These are phyloP conservation scores for Albugo laibachii DNA, from an alignment of 352 stramenopile species.

Conservation along the genomic window DNA sequence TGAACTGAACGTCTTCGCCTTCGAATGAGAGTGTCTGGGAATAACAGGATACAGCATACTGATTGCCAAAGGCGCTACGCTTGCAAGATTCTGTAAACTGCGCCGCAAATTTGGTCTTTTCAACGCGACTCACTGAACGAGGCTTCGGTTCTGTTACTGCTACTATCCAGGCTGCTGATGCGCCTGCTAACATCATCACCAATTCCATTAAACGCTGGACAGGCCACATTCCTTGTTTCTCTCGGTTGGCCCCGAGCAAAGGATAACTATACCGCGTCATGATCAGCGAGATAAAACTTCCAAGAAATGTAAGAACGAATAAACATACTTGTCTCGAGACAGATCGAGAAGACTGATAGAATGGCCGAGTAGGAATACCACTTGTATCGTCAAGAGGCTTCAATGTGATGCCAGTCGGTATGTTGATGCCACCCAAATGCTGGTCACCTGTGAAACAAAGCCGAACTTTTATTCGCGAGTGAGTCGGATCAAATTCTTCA, in stretches of 20 bases:
- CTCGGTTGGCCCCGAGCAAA: conserved; percentile 26
- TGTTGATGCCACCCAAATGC: conserved; percentile 43
- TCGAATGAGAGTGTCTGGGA: conserved; percentile 54
- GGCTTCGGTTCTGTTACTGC: conserved; percentile 42
- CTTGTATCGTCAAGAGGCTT: conserved; percentile 72
- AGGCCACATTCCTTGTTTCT: conserved; percentile 66
- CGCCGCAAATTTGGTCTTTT: conserved; percentile 19
- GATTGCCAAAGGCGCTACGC: neutral
- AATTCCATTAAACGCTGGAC: conserved; percentile 62
- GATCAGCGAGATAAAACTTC: conserved; percentile 45
- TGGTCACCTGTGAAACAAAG: conserved; percentile 68
- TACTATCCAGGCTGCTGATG: conserved; percentile 31
- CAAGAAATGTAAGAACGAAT: conserved; percentile 66
- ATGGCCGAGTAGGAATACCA: conserved; percentile 53
- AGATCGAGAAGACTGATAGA: conserved; percentile 49
- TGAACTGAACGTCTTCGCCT: conserved; percentile 53
- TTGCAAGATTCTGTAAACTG: too few species aligned
- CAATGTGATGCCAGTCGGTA: conserved; percentile 50
- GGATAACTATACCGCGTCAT: conserved; percentile 55
- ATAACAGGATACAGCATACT: neutral
- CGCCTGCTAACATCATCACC: conserved; percentile 44
- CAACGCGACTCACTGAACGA: conserved; percentile 48
- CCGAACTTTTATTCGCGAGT: conserved; percentile 39
- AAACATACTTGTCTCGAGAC: conserved; percentile 45
- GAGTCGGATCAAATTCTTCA: conserved; percentile 47